These are phyloP conservation scores for Cladosporium phlei DNA, from an alignment of 2,329 filamentous ascomycete genomes.

Conservation along the genomic window DNA sequence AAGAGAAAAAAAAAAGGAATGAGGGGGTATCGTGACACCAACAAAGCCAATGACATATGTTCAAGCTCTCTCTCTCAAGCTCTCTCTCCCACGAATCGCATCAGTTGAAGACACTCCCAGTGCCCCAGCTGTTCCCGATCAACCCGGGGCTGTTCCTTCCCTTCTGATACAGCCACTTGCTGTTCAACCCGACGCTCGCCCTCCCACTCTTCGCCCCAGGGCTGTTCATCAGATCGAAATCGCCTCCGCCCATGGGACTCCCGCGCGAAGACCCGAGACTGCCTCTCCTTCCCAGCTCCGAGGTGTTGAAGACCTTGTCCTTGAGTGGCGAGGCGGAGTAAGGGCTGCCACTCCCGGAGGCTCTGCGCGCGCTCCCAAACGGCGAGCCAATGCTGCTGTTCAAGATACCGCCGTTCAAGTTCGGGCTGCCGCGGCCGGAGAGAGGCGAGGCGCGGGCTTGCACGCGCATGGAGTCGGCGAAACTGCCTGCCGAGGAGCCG, in stretches of 20 bases:
- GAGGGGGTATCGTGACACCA: no score
- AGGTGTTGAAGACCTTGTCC: conserved; percentile 58
- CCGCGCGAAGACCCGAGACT: conserved; percentile 55
- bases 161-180: conserved; percentile 91
- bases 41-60: no score
- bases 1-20: no score
- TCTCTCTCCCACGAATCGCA: no score
- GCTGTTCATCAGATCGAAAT: conserved; percentile 29
- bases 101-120: conserved; percentile 18
- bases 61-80: no score
- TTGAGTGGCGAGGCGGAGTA: conserved; percentile 51
- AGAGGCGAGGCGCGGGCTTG: conserved; percentile 51
- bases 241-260: conserved; percentile 41
- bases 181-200: conserved; percentile 75
- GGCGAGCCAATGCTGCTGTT: neutral
- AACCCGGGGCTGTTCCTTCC: conserved; percentile 53
- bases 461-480: conserved; percentile 38
- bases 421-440: conserved; percentile 46
- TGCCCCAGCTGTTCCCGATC: conserved; percentile 16
- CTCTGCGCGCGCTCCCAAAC: conserved; percentile 5
- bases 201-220: conserved; percentile 31
- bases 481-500: conserved; percentile 37
- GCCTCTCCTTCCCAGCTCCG: conserved; percentile 26
- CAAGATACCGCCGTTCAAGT: neutral
- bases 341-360: conserved; percentile 12